Conservation (phyloP, 768 basidiomycete species). For the Termitomyces sp. region DNA sequence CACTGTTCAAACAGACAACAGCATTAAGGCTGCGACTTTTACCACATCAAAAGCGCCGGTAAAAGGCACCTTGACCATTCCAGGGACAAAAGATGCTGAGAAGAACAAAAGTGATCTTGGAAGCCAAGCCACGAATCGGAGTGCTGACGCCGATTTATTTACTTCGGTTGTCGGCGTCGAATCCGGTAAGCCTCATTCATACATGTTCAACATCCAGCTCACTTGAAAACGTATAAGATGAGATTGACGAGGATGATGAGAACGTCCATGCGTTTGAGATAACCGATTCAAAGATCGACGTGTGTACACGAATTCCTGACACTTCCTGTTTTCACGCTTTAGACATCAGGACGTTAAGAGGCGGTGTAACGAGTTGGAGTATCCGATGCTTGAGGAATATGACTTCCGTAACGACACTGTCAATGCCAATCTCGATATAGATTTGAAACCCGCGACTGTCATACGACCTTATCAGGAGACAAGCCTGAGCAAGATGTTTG, state of each 20-base stretch:
- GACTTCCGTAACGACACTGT: conserved; percentile 97
- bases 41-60: conserved; percentile 80
- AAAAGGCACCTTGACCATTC: conserved; percentile 78
- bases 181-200: conserved; percentile 45
- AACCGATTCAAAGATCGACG: conserved; percentile 89
- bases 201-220: not conserved
- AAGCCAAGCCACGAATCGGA: conserved; percentile 14
- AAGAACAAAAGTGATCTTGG: conserved; percentile 52
- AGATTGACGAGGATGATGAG: conserved; percentile 97
- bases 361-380: conserved; percentile 93
- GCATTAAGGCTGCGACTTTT: conserved; percentile 70
- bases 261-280: conserved; percentile 98
- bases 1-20: conserved; percentile 61
- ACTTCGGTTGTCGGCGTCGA: conserved; percentile 97
- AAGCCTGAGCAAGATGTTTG: conserved; percentile 98
- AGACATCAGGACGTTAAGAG: conserved; percentile 81
- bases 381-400: conserved; percentile 98
- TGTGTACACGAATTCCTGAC: conserved; percentile 24
- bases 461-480: conserved; percentile 99
- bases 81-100: conserved; percentile 75
- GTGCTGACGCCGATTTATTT: conserved; percentile 73
- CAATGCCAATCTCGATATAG: conserved; percentile 96
- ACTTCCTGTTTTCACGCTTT: conserved; percentile 1
- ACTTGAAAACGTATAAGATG: conserved; percentile 45
- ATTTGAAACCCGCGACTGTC: conserved; percentile 95